phyloP scores from a whole-genome alignment of 352 stramenopile genomes.

The Pythium rishiriense region DNA sequence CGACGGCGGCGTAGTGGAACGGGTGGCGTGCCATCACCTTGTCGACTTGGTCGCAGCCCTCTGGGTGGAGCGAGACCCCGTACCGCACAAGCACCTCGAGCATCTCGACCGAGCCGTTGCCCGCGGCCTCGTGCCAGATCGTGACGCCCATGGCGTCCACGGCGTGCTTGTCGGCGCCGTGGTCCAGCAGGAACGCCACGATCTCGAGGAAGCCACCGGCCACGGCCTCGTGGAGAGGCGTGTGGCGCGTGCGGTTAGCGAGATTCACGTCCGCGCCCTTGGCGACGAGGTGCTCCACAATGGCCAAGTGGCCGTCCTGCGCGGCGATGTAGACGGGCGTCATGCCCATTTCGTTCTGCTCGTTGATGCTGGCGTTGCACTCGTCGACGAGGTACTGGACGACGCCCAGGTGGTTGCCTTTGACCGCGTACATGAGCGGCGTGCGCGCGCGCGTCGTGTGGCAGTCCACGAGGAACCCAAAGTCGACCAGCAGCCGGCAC shows the following conservation, averaged over 20 bases:
- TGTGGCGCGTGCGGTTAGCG: conserved; percentile 61
- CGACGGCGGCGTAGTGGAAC: conserved; percentile 80
- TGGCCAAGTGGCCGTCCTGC: conserved; percentile 51
- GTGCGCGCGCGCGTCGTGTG: conserved; percentile 77
- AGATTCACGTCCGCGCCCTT: conserved; percentile 60
- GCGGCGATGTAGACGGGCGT: conserved; percentile 70
- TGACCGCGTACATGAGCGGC: conserved; percentile 77
- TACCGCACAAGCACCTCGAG: conserved; percentile 59
- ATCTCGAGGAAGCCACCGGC: conserved; percentile 49
- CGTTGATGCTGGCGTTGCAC: conserved; percentile 56
- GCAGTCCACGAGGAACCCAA: conserved; percentile 67
- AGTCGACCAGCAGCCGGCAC: conserved; percentile 52
- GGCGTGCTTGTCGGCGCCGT: conserved; percentile 61
- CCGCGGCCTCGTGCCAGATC: conserved; percentile 78
- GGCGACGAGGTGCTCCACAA: conserved; percentile 46
- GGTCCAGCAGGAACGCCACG: conserved; percentile 50
- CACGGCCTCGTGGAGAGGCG: conserved; percentile 68
- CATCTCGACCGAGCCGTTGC: conserved; percentile 55
- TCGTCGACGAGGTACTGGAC: conserved; percentile 49
- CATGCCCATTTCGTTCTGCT: conserved; percentile 81
- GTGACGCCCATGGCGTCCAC: conserved; percentile 81
- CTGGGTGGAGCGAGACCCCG: conserved; percentile 43
- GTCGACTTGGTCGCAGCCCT: conserved; percentile 52
- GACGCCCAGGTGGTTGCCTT: conserved; percentile 56
- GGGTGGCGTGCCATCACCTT: conserved; percentile 79